phyloP scores from a whole-genome alignment of 805 yeast genomes.

The Osmozyma mogii region DNA sequence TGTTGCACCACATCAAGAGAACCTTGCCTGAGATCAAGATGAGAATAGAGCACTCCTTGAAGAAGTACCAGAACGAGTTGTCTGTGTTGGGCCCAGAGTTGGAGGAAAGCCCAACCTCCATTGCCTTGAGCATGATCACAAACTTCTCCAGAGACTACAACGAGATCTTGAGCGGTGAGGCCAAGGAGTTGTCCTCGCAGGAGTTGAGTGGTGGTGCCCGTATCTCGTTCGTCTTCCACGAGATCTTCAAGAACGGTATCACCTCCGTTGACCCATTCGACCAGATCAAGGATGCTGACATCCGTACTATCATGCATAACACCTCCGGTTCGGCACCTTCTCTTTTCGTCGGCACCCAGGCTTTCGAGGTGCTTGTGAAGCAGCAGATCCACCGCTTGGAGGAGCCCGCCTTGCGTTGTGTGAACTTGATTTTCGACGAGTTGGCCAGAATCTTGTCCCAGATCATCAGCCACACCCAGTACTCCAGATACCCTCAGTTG shows the following conservation, averaged over 20 bases:
- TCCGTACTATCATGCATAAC: slow-evolving; percentile 93
- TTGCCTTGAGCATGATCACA: slow-evolving; percentile 85
- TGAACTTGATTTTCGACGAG: slow-evolving; percentile 87
- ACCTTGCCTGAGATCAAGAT: slow-evolving; percentile 81
- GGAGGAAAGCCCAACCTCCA: slow-evolving; percentile 80
- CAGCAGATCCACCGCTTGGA: slow-evolving; percentile 73
- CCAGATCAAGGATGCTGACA: slow-evolving; percentile 90
- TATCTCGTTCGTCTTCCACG: slow-evolving; percentile 94
- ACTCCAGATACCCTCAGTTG: slow-evolving; percentile 82
- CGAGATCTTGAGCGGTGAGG: slow-evolving; percentile 87
- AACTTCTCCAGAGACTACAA: slow-evolving; percentile 87
- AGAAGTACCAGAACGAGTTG: slow-evolving; percentile 75
- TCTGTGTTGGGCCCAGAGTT: slow-evolving; percentile 75
- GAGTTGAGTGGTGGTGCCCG: slow-evolving; percentile 98
- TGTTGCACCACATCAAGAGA: slow-evolving; percentile 73
- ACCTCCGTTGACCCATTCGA: slow-evolving; percentile 92
- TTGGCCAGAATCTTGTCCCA: slow-evolving; percentile 83
- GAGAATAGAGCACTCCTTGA: slow-evolving; percentile 74
- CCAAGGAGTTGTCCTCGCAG: slow-evolving; percentile 77
- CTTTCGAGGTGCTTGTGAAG: slow-evolving; percentile 91
- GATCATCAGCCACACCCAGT: slow-evolving; percentile 73
- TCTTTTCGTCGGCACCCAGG: slow-evolving; percentile 92
- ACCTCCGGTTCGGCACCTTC: slow-evolving; percentile 95
- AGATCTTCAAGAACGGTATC: slow-evolving; percentile 87
- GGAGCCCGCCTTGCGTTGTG: slow-evolving; percentile 86